These are phyloP conservation scores for Epichloe aotearoae DNA, from an alignment of 2,329 filamentous ascomycete species.

Conservation along the genomic window DNA sequence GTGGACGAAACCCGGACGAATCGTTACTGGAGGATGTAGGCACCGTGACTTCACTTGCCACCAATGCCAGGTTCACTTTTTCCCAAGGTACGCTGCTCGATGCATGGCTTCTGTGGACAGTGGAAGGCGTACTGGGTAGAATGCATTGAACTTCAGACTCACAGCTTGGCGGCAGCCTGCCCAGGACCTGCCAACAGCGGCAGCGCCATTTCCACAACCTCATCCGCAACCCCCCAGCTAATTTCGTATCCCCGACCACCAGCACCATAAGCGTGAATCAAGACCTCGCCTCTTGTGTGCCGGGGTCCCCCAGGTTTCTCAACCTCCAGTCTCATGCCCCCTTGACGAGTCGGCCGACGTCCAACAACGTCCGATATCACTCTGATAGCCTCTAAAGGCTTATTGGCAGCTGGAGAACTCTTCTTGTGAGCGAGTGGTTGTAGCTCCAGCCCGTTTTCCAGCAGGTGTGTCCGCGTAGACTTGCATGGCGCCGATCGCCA, in stretches of 20 bases:
- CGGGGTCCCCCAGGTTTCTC: conserved; percentile 19
- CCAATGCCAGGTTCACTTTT: too few relatives aligned
- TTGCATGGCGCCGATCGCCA: conserved; percentile 29
- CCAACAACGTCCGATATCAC: conserved; percentile 31
- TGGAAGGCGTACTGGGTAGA: too few relatives aligned
- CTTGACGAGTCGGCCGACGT: conserved; percentile 28
- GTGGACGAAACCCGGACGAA: too few relatives aligned
- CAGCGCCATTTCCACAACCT: conserved; percentile 20
- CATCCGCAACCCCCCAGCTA: conserved; percentile 45
- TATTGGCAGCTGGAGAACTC: conserved; percentile 7
- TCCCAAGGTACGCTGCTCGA: too few relatives aligned
- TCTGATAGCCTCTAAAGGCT: conserved; percentile 11
- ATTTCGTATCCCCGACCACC: conserved; percentile 46
- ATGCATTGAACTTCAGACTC: too few relatives aligned
- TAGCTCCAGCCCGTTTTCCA: conserved; percentile 21
- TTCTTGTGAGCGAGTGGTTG: conserved; percentile 14
- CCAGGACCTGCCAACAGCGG: conserved; percentile 1
- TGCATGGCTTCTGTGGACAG: too few relatives aligned
- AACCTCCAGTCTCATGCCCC: conserved; percentile 39
- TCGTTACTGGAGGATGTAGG: too few relatives aligned
- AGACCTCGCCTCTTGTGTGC: background rate
- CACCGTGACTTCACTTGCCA: too few relatives aligned
- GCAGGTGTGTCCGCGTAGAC: conserved; percentile 32
- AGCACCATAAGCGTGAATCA: conserved; percentile 43
- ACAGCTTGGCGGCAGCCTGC: background rate